Base-by-base conservation (phyloP, 202 grass and related monocot species). In the Zoysia matrella region DNA sequence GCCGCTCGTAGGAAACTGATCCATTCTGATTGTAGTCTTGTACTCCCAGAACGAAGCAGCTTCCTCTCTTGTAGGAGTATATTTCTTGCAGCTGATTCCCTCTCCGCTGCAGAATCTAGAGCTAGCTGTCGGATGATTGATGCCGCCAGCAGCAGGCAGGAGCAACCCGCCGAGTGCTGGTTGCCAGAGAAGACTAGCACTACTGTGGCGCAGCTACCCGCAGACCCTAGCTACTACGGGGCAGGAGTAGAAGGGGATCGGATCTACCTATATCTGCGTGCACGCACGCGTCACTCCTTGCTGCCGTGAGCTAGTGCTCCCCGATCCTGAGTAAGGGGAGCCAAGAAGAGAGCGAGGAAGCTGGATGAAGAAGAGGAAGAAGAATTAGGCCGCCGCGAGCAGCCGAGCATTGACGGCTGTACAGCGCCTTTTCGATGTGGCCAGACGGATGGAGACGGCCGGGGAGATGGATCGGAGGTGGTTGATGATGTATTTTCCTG, bases 231-330 rank as follows among this genome's bases (percentile, higher is more conserved):
- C 62, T 40, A 56, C 46, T 89, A 43, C 82, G 78, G 78, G 73
- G 15, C 80, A 60, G 71, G 71, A 71, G 76, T 70, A 77, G 77
- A 85, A 60, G 60, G 51, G 79, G 79, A 86, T 90, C 83, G 74
- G 83, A 90, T 90, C 88, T 83, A 83, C 83, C 83, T 90, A 79
- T 83, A 75, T 86, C 71, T 80, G 88, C 69, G 75, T 86, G 71
- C 83, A 86, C 68, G 74, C 73, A 50, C 30, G 60, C 60, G 67
- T 62, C 50, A 22, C 62, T 76, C 52, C 65, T 69, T 39, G 65
- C 43, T 58, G 36, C 66, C 30, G 30, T 36, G 22, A 63, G 60
- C 22, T 39, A 9, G 3, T 11, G 18, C 30, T 36, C 30, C 1
- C 30, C 30, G 30, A 36, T 36, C 30, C 30, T 36, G 30, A 36